Evolutionary conservation across 2,329 filamentous ascomycete genomes (phyloP).

Genomic region (Pyricularia sp.): DNA sequence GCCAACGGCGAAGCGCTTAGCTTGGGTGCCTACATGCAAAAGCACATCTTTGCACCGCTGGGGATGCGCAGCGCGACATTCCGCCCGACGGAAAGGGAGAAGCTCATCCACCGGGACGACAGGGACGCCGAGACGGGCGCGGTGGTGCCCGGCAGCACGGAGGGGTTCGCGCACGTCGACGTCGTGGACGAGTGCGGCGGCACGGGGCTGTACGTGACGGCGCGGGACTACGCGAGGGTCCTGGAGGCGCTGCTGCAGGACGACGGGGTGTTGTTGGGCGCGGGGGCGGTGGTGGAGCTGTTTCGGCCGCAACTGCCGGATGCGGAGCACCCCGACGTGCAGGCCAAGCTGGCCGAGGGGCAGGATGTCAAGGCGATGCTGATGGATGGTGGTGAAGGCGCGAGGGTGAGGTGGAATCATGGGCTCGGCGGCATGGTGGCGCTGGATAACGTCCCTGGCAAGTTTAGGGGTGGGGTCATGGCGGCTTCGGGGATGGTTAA

Average conservation of each 20-base stretch:
- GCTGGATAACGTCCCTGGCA: not conserved
- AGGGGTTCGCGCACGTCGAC: conserved; percentile 4
- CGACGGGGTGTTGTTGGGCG: conserved; percentile 2
- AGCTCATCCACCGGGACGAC: not conserved
- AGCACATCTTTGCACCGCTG: conserved; percentile 2
- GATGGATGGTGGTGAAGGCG: no score
- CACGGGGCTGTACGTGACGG: conserved; percentile 1
- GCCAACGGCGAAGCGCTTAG: no score
- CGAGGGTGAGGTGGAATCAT: no score
- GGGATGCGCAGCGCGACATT: conserved; percentile 3
- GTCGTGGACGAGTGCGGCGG: conserved; percentile 2
- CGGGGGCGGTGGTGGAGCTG: not conserved
- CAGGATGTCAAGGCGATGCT: not conserved
- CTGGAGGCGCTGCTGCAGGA: no score
- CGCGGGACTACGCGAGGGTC: conserved; percentile 1
- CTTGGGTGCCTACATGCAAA: conserved; percentile 4
- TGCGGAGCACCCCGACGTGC: not conserved
- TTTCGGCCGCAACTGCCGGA: conserved; percentile 2
- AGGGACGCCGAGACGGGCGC: not conserved
- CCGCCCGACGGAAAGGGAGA: not conserved
- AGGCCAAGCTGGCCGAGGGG: not conserved
- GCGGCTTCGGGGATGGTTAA: conserved; percentile 3
- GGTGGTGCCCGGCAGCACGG: not conserved
- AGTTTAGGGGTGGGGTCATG: not conserved
- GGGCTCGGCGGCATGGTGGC: no score